phyloP scores from a whole-genome alignment of 2,329 filamentous ascomycete species.

The Colletotrichum musicola region DNA sequence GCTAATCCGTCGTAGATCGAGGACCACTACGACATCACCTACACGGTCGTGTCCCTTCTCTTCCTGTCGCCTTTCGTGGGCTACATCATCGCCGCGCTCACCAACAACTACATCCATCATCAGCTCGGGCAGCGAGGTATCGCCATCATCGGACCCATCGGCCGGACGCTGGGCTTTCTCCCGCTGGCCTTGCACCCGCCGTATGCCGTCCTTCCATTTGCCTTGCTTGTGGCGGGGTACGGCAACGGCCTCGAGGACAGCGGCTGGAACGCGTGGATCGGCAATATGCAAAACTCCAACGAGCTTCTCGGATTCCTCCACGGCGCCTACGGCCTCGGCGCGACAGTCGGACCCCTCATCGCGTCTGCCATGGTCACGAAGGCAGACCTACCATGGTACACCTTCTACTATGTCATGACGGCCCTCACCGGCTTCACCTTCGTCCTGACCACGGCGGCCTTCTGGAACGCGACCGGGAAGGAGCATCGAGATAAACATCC shows the following conservation, averaged over 20 bases:
- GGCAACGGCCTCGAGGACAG: conserved; percentile 77
- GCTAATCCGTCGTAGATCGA: conserved; percentile 56
- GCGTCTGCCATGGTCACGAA: conserved; percentile 80
- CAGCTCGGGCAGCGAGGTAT: conserved; percentile 78
- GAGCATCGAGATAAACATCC: conserved; percentile 62
- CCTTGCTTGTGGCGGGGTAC: conserved; percentile 75
- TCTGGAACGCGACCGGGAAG: conserved; percentile 72
- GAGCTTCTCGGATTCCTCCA: conserved; percentile 81
- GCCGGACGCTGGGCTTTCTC: conserved; percentile 74
- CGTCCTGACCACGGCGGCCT: conserved; percentile 63
- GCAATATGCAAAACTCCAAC: conserved; percentile 79
- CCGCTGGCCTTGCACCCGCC: conserved; percentile 76
- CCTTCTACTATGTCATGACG: conserved; percentile 83
- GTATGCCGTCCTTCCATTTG: conserved; percentile 74
- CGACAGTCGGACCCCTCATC: conserved; percentile 76
- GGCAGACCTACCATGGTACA: conserved; percentile 73
- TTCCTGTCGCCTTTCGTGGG: conserved; percentile 77
- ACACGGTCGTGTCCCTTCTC: conserved; percentile 73
- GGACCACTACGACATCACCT: conserved; percentile 71
- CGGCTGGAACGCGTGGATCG: conserved; percentile 72
- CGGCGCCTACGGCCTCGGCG: conserved; percentile 79
- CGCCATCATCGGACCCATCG: conserved; percentile 72
- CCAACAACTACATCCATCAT: conserved; percentile 75
- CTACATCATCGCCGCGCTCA: conserved; percentile 72
- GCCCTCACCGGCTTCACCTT: conserved; percentile 69